phyloP scores from a whole-genome alignment of 2,329 filamentous ascomycete species.

The Aschersonia sp. region DNA sequence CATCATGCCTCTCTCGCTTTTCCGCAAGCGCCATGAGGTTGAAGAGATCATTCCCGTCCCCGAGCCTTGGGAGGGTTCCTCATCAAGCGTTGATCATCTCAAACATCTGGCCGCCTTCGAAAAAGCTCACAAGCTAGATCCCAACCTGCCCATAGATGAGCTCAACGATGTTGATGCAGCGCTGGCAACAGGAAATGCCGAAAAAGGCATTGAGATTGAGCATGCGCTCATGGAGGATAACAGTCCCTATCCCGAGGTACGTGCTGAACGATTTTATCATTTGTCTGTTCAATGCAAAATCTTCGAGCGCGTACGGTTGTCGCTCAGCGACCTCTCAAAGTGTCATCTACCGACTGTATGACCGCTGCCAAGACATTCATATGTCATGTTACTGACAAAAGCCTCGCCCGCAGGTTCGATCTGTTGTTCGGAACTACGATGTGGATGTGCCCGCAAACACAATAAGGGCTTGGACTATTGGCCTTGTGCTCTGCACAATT shows the following conservation, averaged over 20 bases:
- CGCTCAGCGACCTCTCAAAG: too few relatives aligned
- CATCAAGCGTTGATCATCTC: slow-evolving; percentile 25
- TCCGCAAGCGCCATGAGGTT: slow-evolving; percentile 30
- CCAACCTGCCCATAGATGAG: slow-evolving; percentile 49
- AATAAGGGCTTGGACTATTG: slow-evolving; percentile 49
- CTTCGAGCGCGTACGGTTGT: background rate
- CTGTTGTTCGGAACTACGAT: slow-evolving; percentile 50
- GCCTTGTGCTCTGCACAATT: slow-evolving; percentile 43
- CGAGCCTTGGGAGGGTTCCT: slow-evolving; percentile 22
- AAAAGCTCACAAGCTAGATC: slow-evolving; percentile 47
- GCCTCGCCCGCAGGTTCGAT: slow-evolving; percentile 34
- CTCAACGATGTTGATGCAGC: slow-evolving; percentile 45
- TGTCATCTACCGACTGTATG: too few relatives aligned
- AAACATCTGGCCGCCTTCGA: slow-evolving; percentile 40
- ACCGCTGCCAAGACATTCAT: background rate
- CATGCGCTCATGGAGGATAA: slow-evolving; percentile 47
- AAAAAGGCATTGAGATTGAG: slow-evolving; percentile 41
- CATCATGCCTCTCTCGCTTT: slow-evolving; percentile 20
- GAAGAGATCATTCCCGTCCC: slow-evolving; percentile 29
- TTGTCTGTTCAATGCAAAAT: background rate
- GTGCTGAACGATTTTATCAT: slow-evolving; percentile 4
- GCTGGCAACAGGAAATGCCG: slow-evolving; percentile 37
- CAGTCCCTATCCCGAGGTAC: slow-evolving; percentile 52
- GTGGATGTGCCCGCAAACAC: slow-evolving; percentile 51
- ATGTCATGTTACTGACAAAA: background rate